Evolutionary conservation across 176 grass and related monocot species (phyloP), one percentile per base, ranked within the genome.

Genomic region (Coix lacrymajobi): DNA sequence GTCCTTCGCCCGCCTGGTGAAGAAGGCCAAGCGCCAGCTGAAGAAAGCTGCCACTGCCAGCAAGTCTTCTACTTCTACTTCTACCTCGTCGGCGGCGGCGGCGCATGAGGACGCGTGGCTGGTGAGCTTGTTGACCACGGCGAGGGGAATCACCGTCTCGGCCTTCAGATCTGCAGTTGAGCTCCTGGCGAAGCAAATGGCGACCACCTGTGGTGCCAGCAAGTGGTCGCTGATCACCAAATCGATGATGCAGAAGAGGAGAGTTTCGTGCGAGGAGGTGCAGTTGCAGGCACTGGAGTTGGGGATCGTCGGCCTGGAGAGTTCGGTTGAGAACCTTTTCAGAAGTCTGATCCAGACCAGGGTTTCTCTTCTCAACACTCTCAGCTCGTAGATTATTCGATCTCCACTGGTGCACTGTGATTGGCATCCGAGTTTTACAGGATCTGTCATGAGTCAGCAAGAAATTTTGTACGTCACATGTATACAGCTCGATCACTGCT

Each of bases 351-450:
- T 90, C 67, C 88, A 87, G 74, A 75, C 20, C 7, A 79, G 88
- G 75, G 88, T 79, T 33, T 87, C 88, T 58, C 74, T 90, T 74
- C 80, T 87, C 37, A 90, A 90, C 62, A 87, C 52, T 61, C 71
- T 85, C 29, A 86, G 75, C 80, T 78, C 11, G 36, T 86, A 76
- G 77, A 87, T 56, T 70, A 87, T 56, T n/a, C n/a, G n/a, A n/a
- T 76, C 52, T 36, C 70, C 45, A 20, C 1, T 68, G 8, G 43
- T 71, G 63, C 82, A 3, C 40, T 68, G 63, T 44, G 62, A 62
- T 85, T 76, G 77, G 16, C 82, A 85, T 77, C 82, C 87, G 31
- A 45, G 30, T 85, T 89, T 85, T 81, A 71, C 7, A 85, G 87
- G 77, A 85, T 41, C 41, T 74, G 82, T 79, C 82, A n/a, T n/a